Base-by-base conservation (phyloP, 2,329 filamentous ascomycete genomes). In the Phaeosphaeriaceae sp. region DNA sequence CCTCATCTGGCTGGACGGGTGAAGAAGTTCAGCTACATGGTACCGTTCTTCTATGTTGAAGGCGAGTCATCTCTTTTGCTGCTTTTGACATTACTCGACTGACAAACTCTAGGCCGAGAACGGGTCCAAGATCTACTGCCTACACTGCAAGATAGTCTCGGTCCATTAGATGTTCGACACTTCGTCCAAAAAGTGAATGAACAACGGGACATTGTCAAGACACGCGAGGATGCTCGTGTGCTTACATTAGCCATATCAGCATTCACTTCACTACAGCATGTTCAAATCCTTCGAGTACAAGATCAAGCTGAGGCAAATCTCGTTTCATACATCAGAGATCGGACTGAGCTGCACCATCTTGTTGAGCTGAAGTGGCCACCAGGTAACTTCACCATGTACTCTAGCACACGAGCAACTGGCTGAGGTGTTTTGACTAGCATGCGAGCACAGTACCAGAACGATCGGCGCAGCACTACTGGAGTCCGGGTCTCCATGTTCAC, bases 231-330 rank as follows among this genome's bases (percentile, higher is more conserved):
- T 65, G 78, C 82, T 41, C 70, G 74, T 15, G 79, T 85, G 19
- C 75, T 89, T 33, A 83, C 80, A 57, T 80, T 81, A 56, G 86
- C 86, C 19, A 82, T 88, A 60, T 76, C 78, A 33, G 83, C 84
- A 1, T 90, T 90, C 67, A 83, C 81, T 1, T 82, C 82, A 25
- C 80, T 91, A 11, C 85, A 89, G 66, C 85, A 89, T 68, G 82
- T 90, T 51, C 87, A 89, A 60, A 82, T 91, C 15, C 81, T 90
- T 24, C 84, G 86, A 6, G 77, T 89, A 13, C 84, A 87, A 62
- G 87, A 89, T 59, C 78, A 83, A 58, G 81, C 85, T 58, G 87
- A 89, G 66, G 81, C 82, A 48, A 75, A 80, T 21, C 78, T 88
- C 15, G 77, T 85, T 47, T 77, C 80, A 17, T 85, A 84, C 62